These are phyloP conservation scores for Wickerhamiella qilinensis DNA, from an alignment of 805 yeast genomes.

Conservation along the genomic window DNA sequence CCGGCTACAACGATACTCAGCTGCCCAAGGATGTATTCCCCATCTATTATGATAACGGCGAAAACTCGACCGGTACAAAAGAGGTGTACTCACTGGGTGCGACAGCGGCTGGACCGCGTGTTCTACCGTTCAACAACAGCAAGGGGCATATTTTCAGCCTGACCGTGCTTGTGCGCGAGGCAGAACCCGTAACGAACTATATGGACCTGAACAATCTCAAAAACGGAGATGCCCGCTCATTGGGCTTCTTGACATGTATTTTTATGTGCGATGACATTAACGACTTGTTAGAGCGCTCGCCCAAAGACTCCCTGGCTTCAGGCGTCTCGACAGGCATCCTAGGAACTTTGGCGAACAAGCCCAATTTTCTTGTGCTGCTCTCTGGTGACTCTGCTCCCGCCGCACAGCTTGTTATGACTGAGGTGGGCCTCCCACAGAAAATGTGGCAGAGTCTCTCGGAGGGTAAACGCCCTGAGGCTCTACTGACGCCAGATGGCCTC, in stretches of 20 bases:
- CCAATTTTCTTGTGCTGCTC: neutral
- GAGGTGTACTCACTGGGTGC: neutral
- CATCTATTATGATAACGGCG: neutral
- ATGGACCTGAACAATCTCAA: neutral
- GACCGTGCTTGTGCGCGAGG: neutral
- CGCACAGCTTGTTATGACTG: neutral
- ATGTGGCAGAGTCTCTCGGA: slow-evolving; percentile 1
- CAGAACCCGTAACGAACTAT: neutral
- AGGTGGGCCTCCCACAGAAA: slow-evolving; percentile 1
- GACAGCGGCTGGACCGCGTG: neutral
- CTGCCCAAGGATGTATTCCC: neutral
- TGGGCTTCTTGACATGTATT: neutral
- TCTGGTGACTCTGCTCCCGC: neutral
- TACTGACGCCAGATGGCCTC: slow-evolving; percentile 4
- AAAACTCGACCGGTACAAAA: neutral
- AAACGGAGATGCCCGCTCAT: neutral
- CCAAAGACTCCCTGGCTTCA: neutral
- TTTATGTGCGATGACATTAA: neutral
- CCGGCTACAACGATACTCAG: neutral
- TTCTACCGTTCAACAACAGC: neutral
- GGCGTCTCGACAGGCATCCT: neutral
- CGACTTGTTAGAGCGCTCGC: neutral
- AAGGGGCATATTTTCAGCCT: neutral
- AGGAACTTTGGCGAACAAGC: neutral
- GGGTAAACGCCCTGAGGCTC: slow-evolving; percentile 7